Evolutionary conservation across 805 yeast species (phyloP), one percentile per base, ranked within the genome.

Genomic region (Candida nanaspora): DNA sequence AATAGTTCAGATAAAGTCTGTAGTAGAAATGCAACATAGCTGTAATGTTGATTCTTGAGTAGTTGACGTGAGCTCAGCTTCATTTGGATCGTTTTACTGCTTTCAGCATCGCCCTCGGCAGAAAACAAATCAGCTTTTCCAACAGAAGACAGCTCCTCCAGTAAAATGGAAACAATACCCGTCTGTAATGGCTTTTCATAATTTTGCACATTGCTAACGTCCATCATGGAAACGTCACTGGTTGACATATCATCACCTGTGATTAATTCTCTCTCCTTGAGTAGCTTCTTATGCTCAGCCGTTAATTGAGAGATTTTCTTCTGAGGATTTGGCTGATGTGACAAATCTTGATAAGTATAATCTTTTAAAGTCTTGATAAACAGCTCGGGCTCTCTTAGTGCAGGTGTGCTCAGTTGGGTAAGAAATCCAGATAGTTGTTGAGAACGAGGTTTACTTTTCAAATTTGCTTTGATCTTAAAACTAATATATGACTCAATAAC

Each of bases 1-100:
- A 89, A 59, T 7, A 87, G 61, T 49, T 89, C 97, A 0, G 80
- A 71, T 31, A 88, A 59, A 0, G 77, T 62, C 48, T 80, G 85
- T 31, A 89, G 61, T 36, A 89, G 59, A 56, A 81, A 88, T 34
- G 81, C 72, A 43, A 79, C 76, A 50, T 84, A 81, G 0, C 80
- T 70, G 58, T 81, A 85, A 25, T 74, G 69, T 7, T 68, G 63
- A 53, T 83, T 84, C 41, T 65, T 69, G 3, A 18, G 5, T 10
- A 31, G 22, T 8, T 4, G 34, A 31, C n/a, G 3, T 16, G 5
- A n/a, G 19, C 21, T 16, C 19, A 19, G 14, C 3, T 9, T 15
- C n/a, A 10, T 27, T 27, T 27, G n/a, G 9, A 9, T 15, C n/a
- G 9, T 27, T 9, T 18, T 18, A n/a, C 11, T n/a, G 14, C 8